Evolutionary conservation across 768 basidiomycete species (phyloP).

Genomic region (Pleurotus ostreatus): DNA sequence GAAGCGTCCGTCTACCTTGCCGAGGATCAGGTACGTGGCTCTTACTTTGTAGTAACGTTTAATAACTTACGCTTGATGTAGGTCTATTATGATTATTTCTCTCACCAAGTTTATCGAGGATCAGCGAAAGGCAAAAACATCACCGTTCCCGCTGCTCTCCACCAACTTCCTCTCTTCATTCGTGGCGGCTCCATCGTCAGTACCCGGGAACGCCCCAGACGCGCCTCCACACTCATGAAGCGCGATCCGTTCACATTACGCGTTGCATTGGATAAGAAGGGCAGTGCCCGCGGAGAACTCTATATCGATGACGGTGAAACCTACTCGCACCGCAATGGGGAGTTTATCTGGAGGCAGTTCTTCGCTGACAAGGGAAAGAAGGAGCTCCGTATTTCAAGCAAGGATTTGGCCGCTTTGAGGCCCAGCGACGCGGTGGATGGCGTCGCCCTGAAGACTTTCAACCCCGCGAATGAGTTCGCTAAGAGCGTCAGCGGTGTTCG

Average conservation of each 20-base stretch:
- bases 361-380: constrained; percentile 46
- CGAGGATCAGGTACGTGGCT: constrained; percentile 64
- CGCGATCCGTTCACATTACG: constrained; percentile 90
- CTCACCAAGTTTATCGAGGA: constrained; percentile 62
- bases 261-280: constrained; percentile 64
- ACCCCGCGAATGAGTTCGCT: constrained; percentile 65
- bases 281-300: constrained; percentile 72
- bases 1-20: constrained; percentile 78
- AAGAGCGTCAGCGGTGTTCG: constrained; percentile 61
- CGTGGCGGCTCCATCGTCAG: constrained; percentile 90
- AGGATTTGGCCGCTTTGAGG: constrained; percentile 45
- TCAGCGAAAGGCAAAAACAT: constrained; percentile 59
- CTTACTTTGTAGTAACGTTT: neutral
- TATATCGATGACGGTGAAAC: constrained; percentile 95
- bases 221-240: constrained; percentile 85
- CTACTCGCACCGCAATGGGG: constrained; percentile 69
- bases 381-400: constrained; percentile 47
- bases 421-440: constrained; percentile 48
- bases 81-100: constrained; percentile 96
- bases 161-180: constrained; percentile 79
- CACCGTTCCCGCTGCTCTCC: constrained; percentile 75
- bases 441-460: constrained; percentile 44
- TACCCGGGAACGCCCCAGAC: constrained; percentile 82
- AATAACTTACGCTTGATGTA: constrained; percentile 20
- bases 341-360: constrained; percentile 83